A percentile compares a stretch with the other conserved stretches of the same genome.
phyloP scores from a whole-genome alignment of 2,329 filamentous ascomycete species.

The Aureobasidium namibiae region DNA sequence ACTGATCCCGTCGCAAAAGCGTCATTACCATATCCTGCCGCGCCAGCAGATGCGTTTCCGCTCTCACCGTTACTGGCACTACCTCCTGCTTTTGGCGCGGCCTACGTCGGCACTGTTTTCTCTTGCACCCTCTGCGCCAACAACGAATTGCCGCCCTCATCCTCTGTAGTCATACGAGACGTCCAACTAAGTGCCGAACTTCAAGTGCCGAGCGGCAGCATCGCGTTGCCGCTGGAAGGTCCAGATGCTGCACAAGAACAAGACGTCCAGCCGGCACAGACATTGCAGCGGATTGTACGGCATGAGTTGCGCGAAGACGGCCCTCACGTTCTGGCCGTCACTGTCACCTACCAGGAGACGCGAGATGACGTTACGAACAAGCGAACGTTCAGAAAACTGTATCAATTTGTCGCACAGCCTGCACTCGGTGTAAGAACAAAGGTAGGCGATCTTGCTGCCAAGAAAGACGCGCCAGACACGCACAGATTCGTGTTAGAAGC shows the following conservation, averaged over 20 bases:
- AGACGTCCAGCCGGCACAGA: slow-evolving; percentile 50
- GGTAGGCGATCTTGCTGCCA: slow-evolving; percentile 51
- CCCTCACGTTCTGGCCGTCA: slow-evolving; percentile 86
- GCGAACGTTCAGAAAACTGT: slow-evolving; percentile 86
- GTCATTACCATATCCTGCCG: slow-evolving; percentile 63
- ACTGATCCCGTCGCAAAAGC: slow-evolving; percentile 51
- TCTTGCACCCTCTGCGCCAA: slow-evolving; percentile 94
- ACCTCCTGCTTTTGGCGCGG: slow-evolving; percentile 83
- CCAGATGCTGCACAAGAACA: slow-evolving; percentile 44
- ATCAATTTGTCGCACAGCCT: slow-evolving; percentile 90
- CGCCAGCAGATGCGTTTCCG: slow-evolving; percentile 41
- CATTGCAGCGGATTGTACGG: slow-evolving; percentile 70
- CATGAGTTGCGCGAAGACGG: slow-evolving; percentile 93
- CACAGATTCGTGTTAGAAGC: slow-evolving; percentile 73
- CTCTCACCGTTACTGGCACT: slow-evolving; percentile 63
- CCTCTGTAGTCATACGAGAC: slow-evolving; percentile 53
- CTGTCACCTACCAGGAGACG: slow-evolving; percentile 81
- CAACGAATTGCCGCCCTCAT: slow-evolving; percentile 54
- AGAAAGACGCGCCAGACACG: slow-evolving; percentile 34
- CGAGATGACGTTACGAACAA: slow-evolving; percentile 48
- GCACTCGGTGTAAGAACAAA: slow-evolving; percentile 88
- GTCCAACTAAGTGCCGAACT: slow-evolving; percentile 86
- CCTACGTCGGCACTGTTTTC: slow-evolving; percentile 93
- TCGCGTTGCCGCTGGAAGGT: slow-evolving; percentile 46
- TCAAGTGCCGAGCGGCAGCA: slow-evolving; percentile 76